Evolutionary conservation across 2,329 filamentous ascomycete species (phyloP).

Genomic region (Ceratocystis albifundus): DNA sequence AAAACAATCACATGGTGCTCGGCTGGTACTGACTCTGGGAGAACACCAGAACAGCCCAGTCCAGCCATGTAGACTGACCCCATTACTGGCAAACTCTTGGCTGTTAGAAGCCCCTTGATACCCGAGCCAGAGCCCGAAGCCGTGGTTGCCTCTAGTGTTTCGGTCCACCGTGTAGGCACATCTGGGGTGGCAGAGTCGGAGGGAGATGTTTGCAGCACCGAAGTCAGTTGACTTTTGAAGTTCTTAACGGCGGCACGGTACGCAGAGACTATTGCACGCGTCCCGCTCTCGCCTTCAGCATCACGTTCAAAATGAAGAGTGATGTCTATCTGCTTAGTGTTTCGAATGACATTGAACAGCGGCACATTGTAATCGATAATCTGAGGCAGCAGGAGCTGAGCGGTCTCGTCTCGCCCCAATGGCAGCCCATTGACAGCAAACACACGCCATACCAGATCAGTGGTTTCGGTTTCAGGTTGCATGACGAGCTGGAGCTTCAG

Average conservation of each 20-base stretch:
- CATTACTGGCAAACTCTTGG: conserved; percentile 31
- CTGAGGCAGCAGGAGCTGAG: conserved; percentile 66
- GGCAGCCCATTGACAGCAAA: conserved; percentile 70
- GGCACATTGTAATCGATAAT: conserved; percentile 69
- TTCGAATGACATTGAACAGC: conserved; percentile 67
- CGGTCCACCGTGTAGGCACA: conserved; percentile 14
- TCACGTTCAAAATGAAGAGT: conserved; percentile 40
- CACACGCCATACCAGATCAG: conserved; percentile 48
- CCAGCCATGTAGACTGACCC: conserved; percentile 56
- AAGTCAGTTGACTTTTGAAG: conserved; percentile 23
- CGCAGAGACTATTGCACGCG: conserved; percentile 22
- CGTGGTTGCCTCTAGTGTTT: conserved; percentile 16
- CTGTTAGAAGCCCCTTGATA: conserved; percentile 47
- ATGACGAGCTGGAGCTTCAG: conserved; percentile 56
- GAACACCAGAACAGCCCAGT: conserved; percentile 50
- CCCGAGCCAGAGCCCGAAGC: conserved; percentile 43
- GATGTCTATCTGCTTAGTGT: conserved; percentile 61
- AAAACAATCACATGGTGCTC: conserved; percentile 70
- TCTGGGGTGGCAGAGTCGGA: conserved; percentile 14
- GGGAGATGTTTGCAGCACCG: conserved; percentile 22
- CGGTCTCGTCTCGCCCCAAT: conserved; percentile 75
- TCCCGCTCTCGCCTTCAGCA: conserved; percentile 18
- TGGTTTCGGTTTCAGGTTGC: conserved; percentile 36
- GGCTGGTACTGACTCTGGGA: conserved; percentile 41
- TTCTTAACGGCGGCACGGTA: conserved; percentile 24